Evolutionary conservation across 495 filamentous ascomycete genomes (phyloP), one percentile per base, ranked within the genome.

Genomic region (Lasiosphaeria ovina): DNA sequence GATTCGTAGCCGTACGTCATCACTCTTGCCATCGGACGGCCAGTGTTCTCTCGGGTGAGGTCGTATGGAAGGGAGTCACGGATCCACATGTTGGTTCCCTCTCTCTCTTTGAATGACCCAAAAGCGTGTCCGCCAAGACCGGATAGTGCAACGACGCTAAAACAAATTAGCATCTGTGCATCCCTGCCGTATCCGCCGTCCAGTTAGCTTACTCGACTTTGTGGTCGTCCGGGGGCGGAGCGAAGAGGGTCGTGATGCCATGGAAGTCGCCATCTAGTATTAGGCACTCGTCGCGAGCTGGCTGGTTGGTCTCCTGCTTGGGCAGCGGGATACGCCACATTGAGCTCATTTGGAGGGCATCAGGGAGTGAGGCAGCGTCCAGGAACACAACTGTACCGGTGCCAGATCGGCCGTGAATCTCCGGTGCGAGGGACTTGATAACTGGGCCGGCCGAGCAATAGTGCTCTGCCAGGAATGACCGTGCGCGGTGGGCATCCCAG

Each of bases 101-200:
- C 61, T 40, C 50, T 54, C 32, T 63, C 56, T 34, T 63, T 63
- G 42, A 59, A 63, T 16, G 61, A 63, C 17, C 61, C 61, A 35
- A 59, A 63, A 33, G 61, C 61, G 51, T 63, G 61, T 33, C 61
- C 61, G 6, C 56, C 61, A 35, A 63, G 56, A 35, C 61, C 61
- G 47, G 61, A 63, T 11, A 59, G 3, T 40, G 61, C 61, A 48
- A 63, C 35, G 36, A 63, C 31, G 31, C 61, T 63, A 47, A 52
- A 14, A 40, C 8, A 34, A 24, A 35, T 55, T 52, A 58, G 45
- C 10, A 51, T 32, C 33, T 44, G 40, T 52, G 47, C 45, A 51
- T 35, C 12, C 12, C 40, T 4, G 16, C 38, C 5, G n/a, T 49
- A 24, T 31, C 33, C 7, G 34, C 36, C 14, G 35, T 31, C 4